Conservation (phyloP, 768 basidiomycete species). For the Leucocoprinus sp. region DNA sequence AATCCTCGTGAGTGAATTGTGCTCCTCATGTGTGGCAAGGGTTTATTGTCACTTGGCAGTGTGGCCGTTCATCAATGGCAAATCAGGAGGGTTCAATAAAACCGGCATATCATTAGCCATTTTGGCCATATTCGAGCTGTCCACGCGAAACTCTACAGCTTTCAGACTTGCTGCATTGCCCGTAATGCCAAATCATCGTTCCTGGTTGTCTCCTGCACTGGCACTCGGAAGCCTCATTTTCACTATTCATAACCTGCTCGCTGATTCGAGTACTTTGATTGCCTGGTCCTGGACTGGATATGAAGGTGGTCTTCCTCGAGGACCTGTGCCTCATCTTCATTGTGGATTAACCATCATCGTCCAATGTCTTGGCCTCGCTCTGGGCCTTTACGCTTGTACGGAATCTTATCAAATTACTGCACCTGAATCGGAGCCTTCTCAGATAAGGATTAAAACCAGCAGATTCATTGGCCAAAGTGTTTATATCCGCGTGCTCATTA, state of each 20-base stretch:
- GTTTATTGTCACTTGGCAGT: conserved; percentile 31
- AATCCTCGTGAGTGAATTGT: conserved; percentile 54
- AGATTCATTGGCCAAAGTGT: too few relatives aligned
- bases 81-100: conserved; percentile 64
- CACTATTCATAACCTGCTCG: conserved; percentile 61
- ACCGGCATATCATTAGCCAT: conserved; percentile 51
- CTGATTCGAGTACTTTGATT: conserved; percentile 71
- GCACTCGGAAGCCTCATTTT: conserved; percentile 66
- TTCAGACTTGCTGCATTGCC: background rate
- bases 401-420: conserved; percentile 26
- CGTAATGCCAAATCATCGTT: background rate
- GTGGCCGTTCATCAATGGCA: conserved; percentile 68
- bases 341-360: conserved; percentile 60
- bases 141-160: conserved; percentile 24
- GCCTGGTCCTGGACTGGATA: conserved; percentile 93
- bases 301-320: conserved; percentile 45
- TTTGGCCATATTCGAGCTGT: conserved; percentile 50
- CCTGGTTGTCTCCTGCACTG: conserved; percentile 29
- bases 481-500: conserved; percentile 20
- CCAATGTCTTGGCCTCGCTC: conserved; percentile 47
- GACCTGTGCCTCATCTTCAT: conserved; percentile 67
- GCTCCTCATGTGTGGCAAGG: conserved; percentile 1
- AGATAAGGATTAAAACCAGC: background rate
- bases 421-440: background rate
- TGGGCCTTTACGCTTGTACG: conserved; percentile 19